phyloP scores from a whole-genome alignment of 2,329 filamentous ascomycete genomes.

The Aspergillus flavus region DNA sequence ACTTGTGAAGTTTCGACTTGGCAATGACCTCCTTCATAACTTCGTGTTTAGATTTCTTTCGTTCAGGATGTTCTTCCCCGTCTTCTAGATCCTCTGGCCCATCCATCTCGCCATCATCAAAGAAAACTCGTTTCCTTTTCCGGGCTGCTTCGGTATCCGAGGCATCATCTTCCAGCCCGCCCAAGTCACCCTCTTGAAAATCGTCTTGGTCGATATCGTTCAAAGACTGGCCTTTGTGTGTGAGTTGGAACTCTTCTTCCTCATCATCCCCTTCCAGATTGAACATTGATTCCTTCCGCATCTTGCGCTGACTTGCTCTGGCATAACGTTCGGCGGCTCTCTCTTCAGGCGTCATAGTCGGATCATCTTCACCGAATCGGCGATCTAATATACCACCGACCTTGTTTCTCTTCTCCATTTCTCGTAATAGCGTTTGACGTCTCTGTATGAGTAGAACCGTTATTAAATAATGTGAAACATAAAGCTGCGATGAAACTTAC shows the following conservation, averaged over 20 bases:
- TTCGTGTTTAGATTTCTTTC: conserved; percentile 93
- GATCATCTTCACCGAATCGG: conserved; percentile 94
- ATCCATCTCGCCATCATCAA: conserved; percentile 47
- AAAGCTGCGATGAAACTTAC: conserved; percentile 48
- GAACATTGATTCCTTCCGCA: conserved; percentile 79
- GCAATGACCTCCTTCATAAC: conserved; percentile 98
- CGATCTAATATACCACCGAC: conserved; percentile 90
- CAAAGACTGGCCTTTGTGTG: conserved; percentile 79
- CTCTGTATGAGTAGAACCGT: conserved; percentile 53
- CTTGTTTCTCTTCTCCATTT: conserved; percentile 87
- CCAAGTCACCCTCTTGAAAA: conserved; percentile 76
- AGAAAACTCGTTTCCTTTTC: conserved; percentile 54
- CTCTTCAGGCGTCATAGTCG: conserved; percentile 89
- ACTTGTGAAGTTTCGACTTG: conserved; percentile 94
- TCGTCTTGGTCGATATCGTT: conserved; percentile 64
- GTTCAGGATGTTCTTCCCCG: conserved; percentile 66
- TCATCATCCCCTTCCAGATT: conserved; percentile 86
- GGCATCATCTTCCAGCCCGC: conserved; percentile 59
- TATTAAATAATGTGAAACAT: conserved; percentile 9
- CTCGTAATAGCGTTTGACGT: conserved; percentile 79
- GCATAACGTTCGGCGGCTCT: conserved; percentile 90
- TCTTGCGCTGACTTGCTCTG: conserved; percentile 76
- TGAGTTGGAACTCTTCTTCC: conserved; percentile 70
- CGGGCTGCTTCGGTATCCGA: conserved; percentile 56
- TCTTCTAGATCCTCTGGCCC: conserved; percentile 49